Percentiles rank a stretch among this genome's conserved stretches.
phyloP scores from a whole-genome alignment of 805 yeast species.

The Maudiozyma barnettii region DNA sequence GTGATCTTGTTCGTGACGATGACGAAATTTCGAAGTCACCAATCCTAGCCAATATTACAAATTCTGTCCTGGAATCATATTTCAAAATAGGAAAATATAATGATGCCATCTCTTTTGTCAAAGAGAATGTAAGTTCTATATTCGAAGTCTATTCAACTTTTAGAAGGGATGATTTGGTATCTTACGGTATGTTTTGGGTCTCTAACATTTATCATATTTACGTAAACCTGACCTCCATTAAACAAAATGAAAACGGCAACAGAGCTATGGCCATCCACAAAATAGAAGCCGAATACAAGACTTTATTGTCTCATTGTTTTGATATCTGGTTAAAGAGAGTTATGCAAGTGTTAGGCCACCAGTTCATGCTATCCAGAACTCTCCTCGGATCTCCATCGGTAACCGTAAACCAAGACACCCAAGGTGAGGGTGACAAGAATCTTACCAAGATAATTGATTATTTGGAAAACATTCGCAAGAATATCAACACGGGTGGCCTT shows the following conservation, averaged over 20 bases:
- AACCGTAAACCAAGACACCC: not conserved
- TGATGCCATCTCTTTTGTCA: not conserved
- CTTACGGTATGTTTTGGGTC: slow-evolving; percentile 2
- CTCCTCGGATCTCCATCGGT: slow-evolving; percentile 6
- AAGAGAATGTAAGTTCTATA: not conserved
- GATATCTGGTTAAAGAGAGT: slow-evolving; percentile 8
- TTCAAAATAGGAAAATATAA: not conserved
- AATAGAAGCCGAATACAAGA: not conserved
- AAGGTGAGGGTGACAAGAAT: not conserved
- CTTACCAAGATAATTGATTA: slow-evolving; percentile 45
- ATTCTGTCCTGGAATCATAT: not conserved
- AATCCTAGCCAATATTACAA: not conserved
- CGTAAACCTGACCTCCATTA: not conserved
- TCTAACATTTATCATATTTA: not conserved
- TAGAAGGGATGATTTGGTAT: not conserved
- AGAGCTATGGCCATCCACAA: not conserved
- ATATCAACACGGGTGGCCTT: slow-evolving; percentile 55
- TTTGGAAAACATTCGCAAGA: slow-evolving; percentile 80
- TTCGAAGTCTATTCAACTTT: not conserved
- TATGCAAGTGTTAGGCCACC: slow-evolving; percentile 2
- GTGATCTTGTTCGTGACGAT: not conserved
- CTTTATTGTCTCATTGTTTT: not conserved
- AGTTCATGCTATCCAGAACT: slow-evolving; percentile 5
- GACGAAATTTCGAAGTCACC: not conserved
- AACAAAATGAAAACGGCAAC: not conserved